These are phyloP conservation scores for Cutaneotrichosporon curvatum DNA, from an alignment of 1,284 basidiomycete species.

Conservation along the genomic window DNA sequence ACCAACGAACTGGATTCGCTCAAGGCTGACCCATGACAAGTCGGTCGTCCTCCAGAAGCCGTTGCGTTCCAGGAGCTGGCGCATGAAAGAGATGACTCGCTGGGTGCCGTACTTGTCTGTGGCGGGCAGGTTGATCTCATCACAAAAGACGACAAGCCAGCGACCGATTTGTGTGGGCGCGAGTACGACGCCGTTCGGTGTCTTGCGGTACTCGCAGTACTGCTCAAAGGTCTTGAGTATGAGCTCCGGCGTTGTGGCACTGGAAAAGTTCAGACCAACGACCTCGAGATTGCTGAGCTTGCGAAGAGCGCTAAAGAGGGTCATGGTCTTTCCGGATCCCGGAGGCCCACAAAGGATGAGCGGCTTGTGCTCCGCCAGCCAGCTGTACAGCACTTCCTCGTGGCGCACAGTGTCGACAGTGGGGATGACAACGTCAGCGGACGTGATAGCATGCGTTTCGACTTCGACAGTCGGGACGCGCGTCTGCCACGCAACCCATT, in stretches of 20 bases:
- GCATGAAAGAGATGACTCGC: conserved; percentile 94
- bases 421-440: conserved; percentile 93
- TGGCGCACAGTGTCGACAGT: conserved; percentile 98
- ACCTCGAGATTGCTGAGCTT: conserved; percentile 99
- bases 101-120: conserved; percentile 98
- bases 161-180: conserved; percentile 91
- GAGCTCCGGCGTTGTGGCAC: conserved; percentile 94
- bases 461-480: conserved; percentile 93
- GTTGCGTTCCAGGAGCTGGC: conserved; percentile 89
- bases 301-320: conserved; percentile 94
- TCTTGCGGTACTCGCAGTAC: conserved; percentile 98
- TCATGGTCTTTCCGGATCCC: conserved; percentile 99
- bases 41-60: conserved; percentile 94
- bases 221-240: conserved; percentile 99
- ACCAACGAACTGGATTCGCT: conserved; percentile 98
- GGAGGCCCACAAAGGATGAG: conserved; percentile 98
- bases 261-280: conserved; percentile 98
- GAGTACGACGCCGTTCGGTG: conserved; percentile 90
- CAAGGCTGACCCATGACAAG: conserved; percentile 94
- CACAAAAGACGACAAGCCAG: conserved; percentile 98
- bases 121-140: conserved; percentile 98
- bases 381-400: conserved; percentile 96
- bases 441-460: conserved; percentile 90
- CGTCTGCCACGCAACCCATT: conserved; percentile 88
- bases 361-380: conserved; percentile 98